These are phyloP conservation scores for Anthostomella pinea DNA, from an alignment of 2,329 filamentous ascomycete genomes.

Conservation along the genomic window DNA sequence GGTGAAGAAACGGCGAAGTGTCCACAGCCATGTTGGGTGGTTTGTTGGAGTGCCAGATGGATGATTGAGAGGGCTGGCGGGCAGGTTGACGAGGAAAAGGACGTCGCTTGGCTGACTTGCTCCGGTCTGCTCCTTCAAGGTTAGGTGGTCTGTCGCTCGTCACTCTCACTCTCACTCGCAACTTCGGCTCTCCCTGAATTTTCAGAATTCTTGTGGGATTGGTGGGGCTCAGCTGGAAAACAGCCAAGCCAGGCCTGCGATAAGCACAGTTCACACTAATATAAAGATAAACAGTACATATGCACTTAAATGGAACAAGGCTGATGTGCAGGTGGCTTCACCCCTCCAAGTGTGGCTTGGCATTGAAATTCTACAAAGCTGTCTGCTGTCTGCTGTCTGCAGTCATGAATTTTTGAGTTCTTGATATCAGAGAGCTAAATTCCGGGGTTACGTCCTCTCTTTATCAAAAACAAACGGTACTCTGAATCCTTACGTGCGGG, in stretches of 20 bases:
- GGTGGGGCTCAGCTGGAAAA: conserved; percentile 16
- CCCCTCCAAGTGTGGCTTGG: conserved; percentile 22
- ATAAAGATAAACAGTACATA: no score
- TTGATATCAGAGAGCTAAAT: no score
- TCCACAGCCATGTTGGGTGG: conserved; percentile 68
- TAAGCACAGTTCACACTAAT: no score
- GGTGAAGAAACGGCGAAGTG: conserved; percentile 79
- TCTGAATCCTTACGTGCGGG: neutral
- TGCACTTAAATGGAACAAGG: no score
- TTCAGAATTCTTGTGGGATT: conserved; percentile 27
- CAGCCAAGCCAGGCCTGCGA: neutral
- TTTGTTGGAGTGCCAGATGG: neutral
- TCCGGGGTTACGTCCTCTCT: no score
- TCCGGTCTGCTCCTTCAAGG: conserved; percentile 9
- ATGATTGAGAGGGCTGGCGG: neutral
- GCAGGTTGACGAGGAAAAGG: conserved; percentile 10
- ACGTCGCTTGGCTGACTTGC: no score
- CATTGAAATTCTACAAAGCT: conserved; percentile 15
- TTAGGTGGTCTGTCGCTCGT: conserved; percentile 10
- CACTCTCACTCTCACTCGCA: conserved; percentile 2
- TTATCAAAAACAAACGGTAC: no score
- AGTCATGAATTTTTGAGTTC: conserved; percentile 10
- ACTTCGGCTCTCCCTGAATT: conserved; percentile 15
- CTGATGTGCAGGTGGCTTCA: no score
- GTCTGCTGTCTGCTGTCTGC: neutral